Conservation (phyloP, 169 alveolate genomes). For the Cryptosporidium felis region DNA sequence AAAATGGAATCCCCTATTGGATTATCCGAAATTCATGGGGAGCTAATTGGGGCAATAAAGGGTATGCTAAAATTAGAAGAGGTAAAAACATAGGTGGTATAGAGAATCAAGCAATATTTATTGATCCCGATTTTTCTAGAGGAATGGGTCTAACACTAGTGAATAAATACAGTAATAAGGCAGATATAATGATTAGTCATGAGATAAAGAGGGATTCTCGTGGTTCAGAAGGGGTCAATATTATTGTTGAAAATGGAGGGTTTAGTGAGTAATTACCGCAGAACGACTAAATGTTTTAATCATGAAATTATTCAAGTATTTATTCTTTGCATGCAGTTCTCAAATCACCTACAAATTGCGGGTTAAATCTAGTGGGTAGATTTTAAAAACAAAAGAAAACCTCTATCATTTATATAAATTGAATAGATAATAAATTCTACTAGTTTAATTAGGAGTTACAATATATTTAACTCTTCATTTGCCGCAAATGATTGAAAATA, state of each 20-base stretch:
- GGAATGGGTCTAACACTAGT: slow-evolving; percentile 73
- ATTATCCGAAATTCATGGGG: slow-evolving; percentile 86
- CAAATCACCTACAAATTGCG: neutral
- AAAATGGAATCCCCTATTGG: slow-evolving; percentile 83
- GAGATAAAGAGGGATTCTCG: neutral
- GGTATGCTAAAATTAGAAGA: slow-evolving; percentile 80
- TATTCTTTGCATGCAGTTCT: neutral
- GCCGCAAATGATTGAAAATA: slow-evolving; percentile 7
- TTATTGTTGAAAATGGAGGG: neutral
- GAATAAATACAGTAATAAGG: neutral
- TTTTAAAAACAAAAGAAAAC: too few relatives aligned
- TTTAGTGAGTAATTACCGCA: neutral
- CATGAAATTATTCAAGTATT: neutral
- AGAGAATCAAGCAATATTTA: slow-evolving; percentile 87
- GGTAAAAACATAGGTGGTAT: slow-evolving; percentile 84
- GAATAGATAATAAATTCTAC: neutral
- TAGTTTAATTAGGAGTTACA: neutral
- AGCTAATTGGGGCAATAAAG: slow-evolving; percentile 81
- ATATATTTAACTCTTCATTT: neutral
- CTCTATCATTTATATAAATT: neutral
- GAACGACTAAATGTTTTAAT: too few relatives aligned
- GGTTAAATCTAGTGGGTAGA: slow-evolving; percentile 2
- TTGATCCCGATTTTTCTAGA: slow-evolving; percentile 85
- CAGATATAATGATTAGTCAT: neutral
- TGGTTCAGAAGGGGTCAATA: neutral